phyloP scores from a whole-genome alignment of 2,329 filamentous ascomycete species.

The Sarocladium oryzae region DNA sequence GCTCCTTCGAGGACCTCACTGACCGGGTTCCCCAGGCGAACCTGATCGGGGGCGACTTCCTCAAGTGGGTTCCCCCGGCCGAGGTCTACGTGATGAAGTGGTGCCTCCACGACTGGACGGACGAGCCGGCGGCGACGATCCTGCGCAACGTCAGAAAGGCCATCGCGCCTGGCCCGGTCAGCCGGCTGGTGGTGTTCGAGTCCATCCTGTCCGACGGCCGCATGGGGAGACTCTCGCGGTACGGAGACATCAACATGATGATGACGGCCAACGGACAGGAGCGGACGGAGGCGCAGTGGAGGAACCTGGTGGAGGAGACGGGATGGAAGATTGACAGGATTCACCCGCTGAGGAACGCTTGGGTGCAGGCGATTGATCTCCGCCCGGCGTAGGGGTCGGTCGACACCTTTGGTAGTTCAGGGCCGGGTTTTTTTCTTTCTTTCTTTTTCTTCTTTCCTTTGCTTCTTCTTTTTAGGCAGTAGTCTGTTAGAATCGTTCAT shows the following conservation, averaged over 20 bases:
- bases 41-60: constrained; percentile 32
- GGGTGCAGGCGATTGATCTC: constrained; percentile 17
- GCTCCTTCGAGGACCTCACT: constrained; percentile 26
- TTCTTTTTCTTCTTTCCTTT: no score
- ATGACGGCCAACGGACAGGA: constrained; percentile 25
- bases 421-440: no score
- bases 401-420: no score
- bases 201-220: constrained; percentile 26
- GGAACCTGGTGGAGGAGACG: constrained; percentile 17
- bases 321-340: constrained; percentile 23
- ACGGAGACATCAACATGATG: constrained; percentile 37
- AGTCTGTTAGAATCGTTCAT: no score
- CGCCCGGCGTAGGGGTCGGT: not conserved
- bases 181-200: constrained; percentile 27
- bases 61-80: constrained; percentile 23
- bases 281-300: constrained; percentile 24
- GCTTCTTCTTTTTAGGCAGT: no score
- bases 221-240: constrained; percentile 24
- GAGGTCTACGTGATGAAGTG: constrained; percentile 31
- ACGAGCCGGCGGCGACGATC: constrained; percentile 24
- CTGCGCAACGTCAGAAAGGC: constrained; percentile 21
- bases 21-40: constrained; percentile 13
- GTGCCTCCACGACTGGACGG: constrained; percentile 35
- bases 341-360: constrained; percentile 16
- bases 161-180: constrained; percentile 17